These are phyloP conservation scores for Colletotrichum ledebouriae DNA, from an alignment of 2,329 filamentous ascomycete genomes.

Conservation along the genomic window DNA sequence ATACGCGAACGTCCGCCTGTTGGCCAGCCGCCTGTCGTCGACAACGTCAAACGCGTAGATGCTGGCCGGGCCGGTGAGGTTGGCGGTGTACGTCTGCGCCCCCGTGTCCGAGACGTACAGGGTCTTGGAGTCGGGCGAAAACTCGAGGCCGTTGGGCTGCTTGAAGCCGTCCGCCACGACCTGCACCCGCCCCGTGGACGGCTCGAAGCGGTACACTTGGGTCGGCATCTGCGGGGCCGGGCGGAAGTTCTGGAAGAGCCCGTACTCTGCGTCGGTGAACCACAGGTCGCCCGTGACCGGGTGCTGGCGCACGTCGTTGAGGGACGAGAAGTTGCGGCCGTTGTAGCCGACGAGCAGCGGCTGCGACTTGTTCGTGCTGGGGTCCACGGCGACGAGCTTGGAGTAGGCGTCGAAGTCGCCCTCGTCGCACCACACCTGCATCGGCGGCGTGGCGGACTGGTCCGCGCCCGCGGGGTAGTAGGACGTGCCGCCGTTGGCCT, in stretches of 20 bases:
- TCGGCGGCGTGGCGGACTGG: slow-evolving; percentile 40
- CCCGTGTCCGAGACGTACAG: slow-evolving; percentile 62
- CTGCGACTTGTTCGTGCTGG: slow-evolving; percentile 44
- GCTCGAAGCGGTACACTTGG: slow-evolving; percentile 63
- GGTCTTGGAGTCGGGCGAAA: slow-evolving; percentile 59
- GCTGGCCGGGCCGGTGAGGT: slow-evolving; percentile 29
- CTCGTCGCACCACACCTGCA: slow-evolving; percentile 44
- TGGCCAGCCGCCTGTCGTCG: slow-evolving; percentile 45
- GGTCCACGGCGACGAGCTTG: slow-evolving; percentile 40
- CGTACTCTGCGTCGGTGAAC: slow-evolving; percentile 66
- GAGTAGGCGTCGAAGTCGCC: slow-evolving; percentile 36
- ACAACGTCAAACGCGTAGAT: slow-evolving; percentile 41
- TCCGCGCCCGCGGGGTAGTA: slow-evolving; percentile 44
- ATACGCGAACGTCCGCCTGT: slow-evolving; percentile 64
- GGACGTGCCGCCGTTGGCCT: slow-evolving; percentile 45
- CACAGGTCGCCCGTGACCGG: slow-evolving; percentile 58
- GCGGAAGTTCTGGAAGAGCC: slow-evolving; percentile 61
- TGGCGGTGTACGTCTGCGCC: slow-evolving; percentile 11
- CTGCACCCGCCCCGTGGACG: slow-evolving; percentile 53
- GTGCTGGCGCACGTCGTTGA: slow-evolving; percentile 62
- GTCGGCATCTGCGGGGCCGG: slow-evolving; percentile 58
- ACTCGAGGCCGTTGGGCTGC: slow-evolving; percentile 60
- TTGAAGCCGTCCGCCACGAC: slow-evolving; percentile 63
- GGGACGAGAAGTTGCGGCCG: slow-evolving; percentile 58
- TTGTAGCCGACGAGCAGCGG: slow-evolving; percentile 35